Base-by-base conservation (phyloP, 495 filamentous ascomycete species). In the Lasiosphaeria miniovina region DNA sequence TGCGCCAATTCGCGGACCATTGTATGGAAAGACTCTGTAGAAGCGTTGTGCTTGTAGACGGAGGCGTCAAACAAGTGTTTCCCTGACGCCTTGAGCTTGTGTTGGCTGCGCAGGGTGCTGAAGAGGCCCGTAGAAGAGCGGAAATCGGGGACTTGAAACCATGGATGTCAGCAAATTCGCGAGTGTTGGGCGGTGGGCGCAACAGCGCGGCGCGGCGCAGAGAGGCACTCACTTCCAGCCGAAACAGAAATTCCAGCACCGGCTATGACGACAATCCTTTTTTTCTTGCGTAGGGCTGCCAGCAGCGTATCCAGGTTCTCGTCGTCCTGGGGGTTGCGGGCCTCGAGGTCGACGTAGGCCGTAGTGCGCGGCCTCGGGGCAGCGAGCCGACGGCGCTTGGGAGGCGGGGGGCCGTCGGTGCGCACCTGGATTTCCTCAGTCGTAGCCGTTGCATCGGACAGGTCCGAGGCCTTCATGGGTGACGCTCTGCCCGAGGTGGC, bases 11-110 rank as follows among this genome's bases (percentile, higher is more conserved):
- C 84, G 65, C 93, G 89, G 58, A 98, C 91, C 93, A 98, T 96
- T 68, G 87, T 86, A 72, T 98, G 95, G 78, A 98, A 98, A 4
- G 87, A 88, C 6, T 84, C 85, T 11, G 93, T 98, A 38, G 92
- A 86, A 8, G 82, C 80, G 66, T 96, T 90, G 76, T 93, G 88
- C 66, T 90, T 89, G 75, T 98, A 98, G 59, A 98, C 94, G 3
- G 93, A 95, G 52, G 94, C 94, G 77, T 98, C 94, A 65, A 98
- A 98, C 3, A 98, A 82, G 65, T 96, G 86, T 74, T 98, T 97
- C 33, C 94, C 94, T 0, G 93, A 96, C 31, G 90, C 86, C 73
- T 95, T 97, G 35, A 96, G 77, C 54, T 92, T 93, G 73, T 96
- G 90, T 62, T 96, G 87, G 53, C 85, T 87, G 32, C 88, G 86